phyloP scores from a whole-genome alignment of 2,329 filamentous ascomycete genomes.

The Diaporthe vexans region DNA sequence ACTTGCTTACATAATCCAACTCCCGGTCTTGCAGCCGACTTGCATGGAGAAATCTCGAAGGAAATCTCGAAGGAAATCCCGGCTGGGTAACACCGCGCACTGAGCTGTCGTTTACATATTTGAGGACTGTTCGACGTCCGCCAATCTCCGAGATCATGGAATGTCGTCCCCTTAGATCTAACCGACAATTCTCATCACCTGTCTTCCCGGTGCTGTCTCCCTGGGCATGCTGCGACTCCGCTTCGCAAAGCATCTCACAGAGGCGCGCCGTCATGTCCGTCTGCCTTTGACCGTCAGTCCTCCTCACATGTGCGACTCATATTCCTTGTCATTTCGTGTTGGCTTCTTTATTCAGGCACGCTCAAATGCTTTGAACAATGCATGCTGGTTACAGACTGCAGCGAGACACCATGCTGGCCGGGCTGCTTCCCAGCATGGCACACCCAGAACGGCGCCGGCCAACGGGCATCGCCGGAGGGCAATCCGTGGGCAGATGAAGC shows the following conservation, averaged over 20 bases:
- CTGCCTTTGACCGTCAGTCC: constrained; percentile 2
- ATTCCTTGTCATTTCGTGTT: not conserved
- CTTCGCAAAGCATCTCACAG: constrained; percentile 19
- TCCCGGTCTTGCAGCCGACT: not conserved
- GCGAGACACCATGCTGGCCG: not conserved
- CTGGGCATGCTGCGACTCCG: constrained; percentile 35
- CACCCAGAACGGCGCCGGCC: not conserved
- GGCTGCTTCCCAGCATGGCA: not conserved
- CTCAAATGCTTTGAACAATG: too few relatives aligned
- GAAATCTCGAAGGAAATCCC: too few relatives aligned
- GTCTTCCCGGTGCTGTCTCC: not conserved
- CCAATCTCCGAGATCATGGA: not conserved
- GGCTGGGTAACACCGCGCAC: not conserved
- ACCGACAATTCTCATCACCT: too few relatives aligned
- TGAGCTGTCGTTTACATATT: not conserved
- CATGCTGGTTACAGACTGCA: not conserved
- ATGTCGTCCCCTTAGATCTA: not conserved
- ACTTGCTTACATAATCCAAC: not conserved
- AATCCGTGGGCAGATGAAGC: not conserved
- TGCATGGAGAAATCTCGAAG: not conserved
- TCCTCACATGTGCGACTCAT: not conserved
- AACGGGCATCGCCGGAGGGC: not conserved
- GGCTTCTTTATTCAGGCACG: not conserved
- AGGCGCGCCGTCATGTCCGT: constrained; percentile 1
- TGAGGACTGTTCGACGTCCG: not conserved